phyloP scores from a whole-genome alignment of 176 grass and related monocot species.

The Musa schizocarpa region DNA sequence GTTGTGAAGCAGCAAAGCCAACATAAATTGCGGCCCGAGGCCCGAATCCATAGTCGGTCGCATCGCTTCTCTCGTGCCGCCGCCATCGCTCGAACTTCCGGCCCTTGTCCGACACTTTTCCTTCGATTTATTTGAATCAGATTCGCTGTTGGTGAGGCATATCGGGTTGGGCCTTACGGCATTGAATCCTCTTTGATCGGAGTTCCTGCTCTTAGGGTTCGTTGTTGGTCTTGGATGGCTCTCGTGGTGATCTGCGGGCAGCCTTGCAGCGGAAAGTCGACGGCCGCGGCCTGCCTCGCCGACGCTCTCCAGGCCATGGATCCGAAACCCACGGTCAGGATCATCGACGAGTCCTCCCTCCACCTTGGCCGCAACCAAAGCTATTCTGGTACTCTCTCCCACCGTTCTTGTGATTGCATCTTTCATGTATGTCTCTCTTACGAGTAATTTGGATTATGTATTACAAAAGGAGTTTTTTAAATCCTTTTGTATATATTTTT shows the following conservation, averaged over 20 bases:
- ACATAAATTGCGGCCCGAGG: too few species aligned
- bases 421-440: background rate
- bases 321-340: constrained; percentile 29
- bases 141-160: too few species aligned
- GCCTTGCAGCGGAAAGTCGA: constrained; percentile 86
- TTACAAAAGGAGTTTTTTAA: too few species aligned
- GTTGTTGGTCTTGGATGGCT: constrained; percentile 35
- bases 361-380: constrained; percentile 86
- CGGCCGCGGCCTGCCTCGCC: constrained; percentile 42
- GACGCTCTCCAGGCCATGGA: constrained; percentile 32
- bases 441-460: too few species aligned
- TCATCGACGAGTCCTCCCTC: constrained; percentile 72
- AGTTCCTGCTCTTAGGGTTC: background rate
- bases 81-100: too few species aligned
- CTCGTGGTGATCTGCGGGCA: constrained; percentile 91
- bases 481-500: background rate
- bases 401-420: background rate
- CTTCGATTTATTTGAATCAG: too few species aligned
- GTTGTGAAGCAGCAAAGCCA: too few species aligned
- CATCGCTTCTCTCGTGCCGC: too few species aligned
- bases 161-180: background rate
- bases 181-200: background rate
- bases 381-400: constrained; percentile 41
- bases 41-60: too few species aligned
- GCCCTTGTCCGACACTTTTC: too few species aligned